phyloP scores from a whole-genome alignment of 164 flowering plant genomes.

The Aristolochia californica region DNA sequence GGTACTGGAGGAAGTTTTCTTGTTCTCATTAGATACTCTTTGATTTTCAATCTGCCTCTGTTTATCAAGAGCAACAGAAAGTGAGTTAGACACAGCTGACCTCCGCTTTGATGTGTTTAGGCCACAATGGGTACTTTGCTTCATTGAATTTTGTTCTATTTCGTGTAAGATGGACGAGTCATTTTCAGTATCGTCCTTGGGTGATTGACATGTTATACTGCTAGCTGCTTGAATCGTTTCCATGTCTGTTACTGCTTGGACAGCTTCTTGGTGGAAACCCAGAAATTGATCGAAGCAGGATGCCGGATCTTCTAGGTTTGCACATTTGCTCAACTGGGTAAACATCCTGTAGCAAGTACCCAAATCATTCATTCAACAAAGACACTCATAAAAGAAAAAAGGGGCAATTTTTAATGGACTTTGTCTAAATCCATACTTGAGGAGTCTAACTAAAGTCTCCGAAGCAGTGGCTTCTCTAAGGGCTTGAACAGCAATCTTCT shows the following conservation, averaged over 20 bases:
- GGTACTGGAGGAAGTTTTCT: slow-evolving; percentile 31
- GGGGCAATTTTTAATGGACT: too few relatives aligned
- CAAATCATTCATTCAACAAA: background rate
- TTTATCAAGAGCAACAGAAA: slow-evolving; percentile 37
- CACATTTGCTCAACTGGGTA: slow-evolving; percentile 60
- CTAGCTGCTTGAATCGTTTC: slow-evolving; percentile 72
- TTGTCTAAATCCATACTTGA: slow-evolving; percentile 36
- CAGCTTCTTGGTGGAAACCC: slow-evolving; percentile 63
- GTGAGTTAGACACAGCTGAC: slow-evolving; percentile 39
- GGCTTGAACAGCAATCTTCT: slow-evolving; percentile 83
- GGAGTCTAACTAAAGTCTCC: slow-evolving; percentile 64
- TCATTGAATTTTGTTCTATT: slow-evolving; percentile 32
- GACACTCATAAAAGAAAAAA: background rate
- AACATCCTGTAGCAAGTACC: slow-evolving; percentile 41
- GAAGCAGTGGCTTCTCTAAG: slow-evolving; percentile 77
- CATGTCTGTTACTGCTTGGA: slow-evolving; percentile 70
- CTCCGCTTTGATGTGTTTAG: slow-evolving; percentile 33
- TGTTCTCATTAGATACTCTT: slow-evolving; percentile 60
- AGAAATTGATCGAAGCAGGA: slow-evolving; percentile 68
- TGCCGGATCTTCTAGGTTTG: slow-evolving; percentile 61
- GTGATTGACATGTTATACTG: slow-evolving; percentile 8
- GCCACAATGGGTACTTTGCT: slow-evolving; percentile 23
- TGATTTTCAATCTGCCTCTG: slow-evolving; percentile 17
- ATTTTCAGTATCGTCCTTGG: slow-evolving; percentile 18
- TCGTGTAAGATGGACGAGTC: slow-evolving; percentile 34